A percentile compares a stretch with the other conserved stretches of the same genome.
Conservation (phyloP, 1,139 yeast genomes). For the Lizanozyma gosingica region DNA sequence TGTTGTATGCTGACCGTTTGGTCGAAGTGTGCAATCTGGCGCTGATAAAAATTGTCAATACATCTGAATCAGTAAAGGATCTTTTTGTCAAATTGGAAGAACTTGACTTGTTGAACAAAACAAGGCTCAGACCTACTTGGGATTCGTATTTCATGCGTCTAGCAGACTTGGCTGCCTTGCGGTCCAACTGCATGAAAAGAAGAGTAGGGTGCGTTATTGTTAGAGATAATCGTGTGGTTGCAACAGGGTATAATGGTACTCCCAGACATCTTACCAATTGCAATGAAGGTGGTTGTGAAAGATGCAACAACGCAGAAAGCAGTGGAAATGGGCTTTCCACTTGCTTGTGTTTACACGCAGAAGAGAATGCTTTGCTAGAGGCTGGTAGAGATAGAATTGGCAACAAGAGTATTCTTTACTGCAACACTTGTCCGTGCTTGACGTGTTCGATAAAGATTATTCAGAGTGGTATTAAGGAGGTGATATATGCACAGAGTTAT, state of each 20-base stretch:
- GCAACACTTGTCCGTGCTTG: slow-evolving; percentile 95
- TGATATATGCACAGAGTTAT: slow-evolving; percentile 88
- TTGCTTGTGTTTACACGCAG: slow-evolving; percentile 92
- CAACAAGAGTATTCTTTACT: slow-evolving; percentile 50
- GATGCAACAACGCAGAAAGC: slow-evolving; percentile 61
- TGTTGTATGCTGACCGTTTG: slow-evolving; percentile 31
- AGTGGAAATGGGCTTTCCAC: slow-evolving; percentile 56
- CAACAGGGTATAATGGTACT: slow-evolving; percentile 97
- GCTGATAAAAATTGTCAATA: slow-evolving; percentile 53
- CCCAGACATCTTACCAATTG: slow-evolving; percentile 84
- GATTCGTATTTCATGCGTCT: slow-evolving; percentile 89
- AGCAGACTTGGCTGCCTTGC: slow-evolving; percentile 85
- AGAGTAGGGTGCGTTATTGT: slow-evolving; percentile 95
- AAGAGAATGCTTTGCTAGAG: slow-evolving; percentile 89
- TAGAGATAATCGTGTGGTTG: slow-evolving; percentile 74
- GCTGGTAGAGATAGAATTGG: slow-evolving; percentile 87
- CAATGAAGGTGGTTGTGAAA: slow-evolving; percentile 87
- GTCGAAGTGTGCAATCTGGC: slow-evolving; percentile 50
- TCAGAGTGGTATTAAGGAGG: slow-evolving; percentile 85
- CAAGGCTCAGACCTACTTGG: slow-evolving; percentile 88
- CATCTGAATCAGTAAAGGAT: slow-evolving; percentile 37
- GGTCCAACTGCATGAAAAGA: slow-evolving; percentile 95
- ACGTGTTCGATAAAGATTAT: slow-evolving; percentile 94
- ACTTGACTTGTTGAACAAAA: slow-evolving; percentile 43
- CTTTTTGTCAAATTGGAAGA: slow-evolving; percentile 44